Base-by-base conservation (phyloP, 176 grass and related monocot species). In the Areca catechu region DNA sequence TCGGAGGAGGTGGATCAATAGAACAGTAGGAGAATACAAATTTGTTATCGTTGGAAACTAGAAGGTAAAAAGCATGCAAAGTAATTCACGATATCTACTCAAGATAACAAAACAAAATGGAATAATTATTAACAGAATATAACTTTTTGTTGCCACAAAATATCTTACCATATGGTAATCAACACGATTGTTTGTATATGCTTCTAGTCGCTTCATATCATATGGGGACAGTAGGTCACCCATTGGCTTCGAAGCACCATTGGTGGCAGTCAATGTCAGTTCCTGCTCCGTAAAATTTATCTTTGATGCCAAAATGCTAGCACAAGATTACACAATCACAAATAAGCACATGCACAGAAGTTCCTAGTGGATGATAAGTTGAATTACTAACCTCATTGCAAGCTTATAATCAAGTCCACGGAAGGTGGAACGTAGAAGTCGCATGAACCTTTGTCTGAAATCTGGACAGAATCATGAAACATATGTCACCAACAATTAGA, bases 141-240 rank as follows among this genome's bases (percentile, higher is more conserved):
- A 37, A 37, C 7, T 37, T 37, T 37, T 37, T 37, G 1, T 37
- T 37, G 34, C 12, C 34, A 10, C 34, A 37, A 37, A 20, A 69
- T 52, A 27, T 76, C 91, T 77, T 75, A 97, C 86, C 92, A 97
- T 72, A 69, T 88, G 92, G 75, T 85, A 97, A 68, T 97, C 92
- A 10, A 85, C 92, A 66, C 81, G 72, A 82, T 91, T 91, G 78
- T 90, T 88, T 5, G 86, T 91, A 74, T 97, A 97, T 52, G 86
- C 86, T 75, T 91, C 86, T 22, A 97, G 73, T 16, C 92, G 74
- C 61, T 97, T 88, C 86, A 91, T 85, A 64, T 97, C 86, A 88
- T 97, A 76, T 25, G 92, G 72, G 15, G 86, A 82, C 65, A 97
- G 58, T 65, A 82, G 48, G 5, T 90, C 62, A 22, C 71, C 57